Evolutionary conservation across 345 rosid species (phyloP).

Genomic region (Geranium rotundifolium): DNA sequence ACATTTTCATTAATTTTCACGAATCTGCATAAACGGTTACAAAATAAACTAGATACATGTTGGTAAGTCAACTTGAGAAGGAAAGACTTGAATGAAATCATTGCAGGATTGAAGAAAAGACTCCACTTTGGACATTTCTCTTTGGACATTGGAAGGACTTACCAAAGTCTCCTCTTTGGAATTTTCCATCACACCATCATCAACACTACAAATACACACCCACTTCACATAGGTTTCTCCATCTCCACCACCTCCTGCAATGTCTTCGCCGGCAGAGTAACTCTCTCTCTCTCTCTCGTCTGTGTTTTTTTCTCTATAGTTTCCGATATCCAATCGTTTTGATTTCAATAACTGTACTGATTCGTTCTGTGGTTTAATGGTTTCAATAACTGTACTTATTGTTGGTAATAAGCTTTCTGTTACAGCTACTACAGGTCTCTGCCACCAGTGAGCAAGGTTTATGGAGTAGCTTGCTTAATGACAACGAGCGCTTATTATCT

Average conservation of each 20-base stretch:
- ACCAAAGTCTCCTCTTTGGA: constrained; percentile 12
- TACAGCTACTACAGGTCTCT: constrained; percentile 45
- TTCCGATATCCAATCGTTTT: too few species aligned
- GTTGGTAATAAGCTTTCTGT: neutral
- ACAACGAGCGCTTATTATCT: constrained; percentile 36
- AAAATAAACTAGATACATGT: too few species aligned
- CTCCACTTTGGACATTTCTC: neutral
- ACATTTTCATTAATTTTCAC: too few species aligned
- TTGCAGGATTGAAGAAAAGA: neutral
- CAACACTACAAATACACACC: neutral
- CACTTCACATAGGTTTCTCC: neutral
- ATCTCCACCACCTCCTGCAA: constrained; percentile 6
- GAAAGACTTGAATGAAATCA: too few species aligned
- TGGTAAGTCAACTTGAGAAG: too few species aligned
- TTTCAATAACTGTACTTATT: too few species aligned
- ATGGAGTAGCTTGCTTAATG: constrained; percentile 52
- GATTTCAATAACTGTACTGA: neutral
- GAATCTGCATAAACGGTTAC: too few species aligned
- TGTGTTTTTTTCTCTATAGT: too few species aligned
- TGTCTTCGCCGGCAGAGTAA: constrained; percentile 58
- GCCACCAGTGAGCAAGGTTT: constrained; percentile 60
- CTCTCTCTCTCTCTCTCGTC: constrained; percentile 10
- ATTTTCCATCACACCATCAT: neutral
- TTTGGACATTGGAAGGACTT: neutral
- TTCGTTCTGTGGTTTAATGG: neutral